Base-by-base conservation (phyloP, 768 basidiomycete species). In the Hygrophorus pudorinus region DNA sequence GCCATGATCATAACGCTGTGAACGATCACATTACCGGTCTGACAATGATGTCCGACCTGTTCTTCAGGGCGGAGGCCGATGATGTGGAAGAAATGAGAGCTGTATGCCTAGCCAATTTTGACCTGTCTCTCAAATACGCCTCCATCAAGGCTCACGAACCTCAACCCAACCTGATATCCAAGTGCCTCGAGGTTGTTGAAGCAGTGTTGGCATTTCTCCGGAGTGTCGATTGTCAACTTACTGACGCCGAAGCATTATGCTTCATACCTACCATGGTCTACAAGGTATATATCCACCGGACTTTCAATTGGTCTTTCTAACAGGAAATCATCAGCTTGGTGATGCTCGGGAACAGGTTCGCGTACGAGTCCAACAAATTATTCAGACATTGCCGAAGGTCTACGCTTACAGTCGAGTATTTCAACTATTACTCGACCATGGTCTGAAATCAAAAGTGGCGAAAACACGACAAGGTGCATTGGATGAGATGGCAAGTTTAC, bases 361-460 rank as follows among this genome's bases (percentile, higher is more conserved):
- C 5, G 57, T 67, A 37, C 79, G 92, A 40, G 80, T 96, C 16
- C 80, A 87, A 51, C 81, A 79, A 38, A 84, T 96, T 48, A 78
- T 98, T 44, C 85, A 89, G 54, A 73, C 73, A 4, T 68, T 97
- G 41, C 84, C 92, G 5, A 89, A 83, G 56, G 81, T 97, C 42
- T 96, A 93, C 56, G 85, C 96, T 1, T 93, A 85, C 54, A 96
- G 92, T 54, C 82, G 92, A 32, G 70, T 98, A 27, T 93, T 96
- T 59, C 84, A 87, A 55, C 62, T 90, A 11, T 65, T 98, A 5
- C 72, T 96, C 9, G 89, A 96, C 31, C 76, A 93, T 56, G 94
- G 96, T 12, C 63, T 93, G 34, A 85, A 81, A 59, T 84, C 86
- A 13, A 93, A 93, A 62, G 86, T 91, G 13, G 84, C 91, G 2